Base-by-base conservation (phyloP, 208 protist genomes). In the Phytomonas sp. region DNA sequence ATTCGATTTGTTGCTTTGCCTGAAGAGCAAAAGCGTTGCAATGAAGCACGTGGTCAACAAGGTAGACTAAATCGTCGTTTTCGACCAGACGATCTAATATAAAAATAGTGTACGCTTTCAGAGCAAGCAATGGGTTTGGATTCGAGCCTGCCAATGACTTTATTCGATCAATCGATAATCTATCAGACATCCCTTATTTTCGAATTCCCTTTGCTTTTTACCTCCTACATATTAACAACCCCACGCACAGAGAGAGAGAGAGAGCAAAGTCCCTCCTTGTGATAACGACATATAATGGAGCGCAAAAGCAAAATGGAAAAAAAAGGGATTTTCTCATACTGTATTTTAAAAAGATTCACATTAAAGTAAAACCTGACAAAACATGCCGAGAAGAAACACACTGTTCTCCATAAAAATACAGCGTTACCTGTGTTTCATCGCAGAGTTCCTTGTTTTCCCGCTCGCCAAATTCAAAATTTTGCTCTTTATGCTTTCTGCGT, bases 81-180 rank as follows among this genome's bases (percentile, higher is more conserved):
- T 56, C 46, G 1, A 6, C 46, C 17, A 56, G 46, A 7, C 20
- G 46, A 56, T 56, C 46, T 56, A 56, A 56, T 56, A 56, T 56
- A 26, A 69, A 80, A 53, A 62, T 2, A n/a, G 67, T 67, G 66
- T 80, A 83, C 26, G 79, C 75, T 56, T 83, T 83, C 37, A 83
- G 62, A 7, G 74, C 79, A n/a, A 83, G 68, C 23, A 83, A 62
- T n/a, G 79, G 79, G 28, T 79, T 67, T 36, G 60, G 46, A 32
- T 71, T 43, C 17, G 63, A 56, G n/a, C 30, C 3, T 29, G 74
- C 67, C 23, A 82, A 66, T 30, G 70, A 33, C 3, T 60, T 73
- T 26, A 71, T 71, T 60, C 62, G 67, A 15, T 33, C 70, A 23
- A 62, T 31, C 7, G 59, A 53, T 30, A 29, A 56, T 56, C 20